Evolutionary conservation across 2,329 filamentous ascomycete genomes (phyloP).

Genomic region (Penicillium sp.): DNA sequence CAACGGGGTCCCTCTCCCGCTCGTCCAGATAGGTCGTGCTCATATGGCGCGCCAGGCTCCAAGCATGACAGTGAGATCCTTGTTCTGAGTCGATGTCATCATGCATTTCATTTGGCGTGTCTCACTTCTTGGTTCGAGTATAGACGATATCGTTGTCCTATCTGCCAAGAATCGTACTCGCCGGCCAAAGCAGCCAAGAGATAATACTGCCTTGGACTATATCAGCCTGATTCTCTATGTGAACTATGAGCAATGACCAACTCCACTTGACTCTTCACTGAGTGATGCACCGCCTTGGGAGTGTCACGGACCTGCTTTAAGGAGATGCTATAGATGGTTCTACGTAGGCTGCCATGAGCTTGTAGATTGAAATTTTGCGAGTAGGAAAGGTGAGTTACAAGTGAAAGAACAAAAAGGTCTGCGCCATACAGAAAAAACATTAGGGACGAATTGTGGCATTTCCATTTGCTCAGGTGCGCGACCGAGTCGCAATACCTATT

Average conservation of each 20-base stretch:
- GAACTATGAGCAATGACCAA: neutral
- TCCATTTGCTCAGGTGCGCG: too few relatives aligned
- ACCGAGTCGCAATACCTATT: too few relatives aligned
- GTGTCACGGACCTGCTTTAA: too few relatives aligned
- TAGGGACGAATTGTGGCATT: too few relatives aligned
- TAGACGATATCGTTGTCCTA: constrained; percentile 29
- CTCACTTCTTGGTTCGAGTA: constrained; percentile 32
- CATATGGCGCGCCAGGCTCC: constrained; percentile 1
- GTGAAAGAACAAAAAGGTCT: too few relatives aligned
- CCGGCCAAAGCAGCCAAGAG: constrained; percentile 10
- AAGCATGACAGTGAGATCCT: constrained; percentile 14
- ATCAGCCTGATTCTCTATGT: neutral
- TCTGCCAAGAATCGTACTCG: constrained; percentile 29
- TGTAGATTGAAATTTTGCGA: too few relatives aligned
- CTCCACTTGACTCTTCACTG: too few relatives aligned
- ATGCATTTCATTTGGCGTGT: constrained; percentile 31
- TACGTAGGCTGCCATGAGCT: too few relatives aligned
- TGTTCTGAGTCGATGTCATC: constrained; percentile 30
- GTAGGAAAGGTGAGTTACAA: too few relatives aligned
- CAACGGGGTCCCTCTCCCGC: constrained; percentile 1
- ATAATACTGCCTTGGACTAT: neutral
- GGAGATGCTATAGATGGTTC: too few relatives aligned
- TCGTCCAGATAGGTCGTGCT: neutral
- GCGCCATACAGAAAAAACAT: too few relatives aligned
- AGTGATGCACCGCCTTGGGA: too few relatives aligned